Base-by-base conservation (phyloP, 1,284 basidiomycete genomes). In the Bondarzewia mesenterica region DNA sequence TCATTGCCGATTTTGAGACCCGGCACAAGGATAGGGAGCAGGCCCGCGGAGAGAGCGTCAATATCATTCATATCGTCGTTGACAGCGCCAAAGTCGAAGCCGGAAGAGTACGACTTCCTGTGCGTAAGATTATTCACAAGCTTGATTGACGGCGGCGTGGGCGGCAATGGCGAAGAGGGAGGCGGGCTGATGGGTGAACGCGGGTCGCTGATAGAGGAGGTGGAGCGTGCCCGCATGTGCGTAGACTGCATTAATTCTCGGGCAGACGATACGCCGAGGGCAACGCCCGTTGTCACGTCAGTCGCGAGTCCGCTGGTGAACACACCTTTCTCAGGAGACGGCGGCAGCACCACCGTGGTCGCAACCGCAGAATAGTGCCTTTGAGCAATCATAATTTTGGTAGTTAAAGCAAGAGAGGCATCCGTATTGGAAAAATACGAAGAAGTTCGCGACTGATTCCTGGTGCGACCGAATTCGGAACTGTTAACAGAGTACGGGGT, bases 11-110 rank as follows among this genome's bases (percentile, higher is more conserved):
- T 65, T 47, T 67, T 80, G 22, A 85, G 64, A 4, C 81, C 81
- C n/a, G 82, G 81, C 32, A 84, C 72, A 26, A 85, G 74, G 21
- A 82, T 63, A n/a, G 82, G 82, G 3, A 85, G 67, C 15, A 85
- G 67, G 22, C 75, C 77, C 8, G 82, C 82, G 7, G 80, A 82
- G 44, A 86, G 69, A 14, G 75, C 78, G 52, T 85, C 82, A 50
- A 85, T 82, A 64, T 82, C 80, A 50, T 77, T 77, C 55, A 78
- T 68, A 57, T 79, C 70, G 51, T 77, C 73, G 27, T 58, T 60
- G 7, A 78, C 68, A 15, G 73, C 65, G 26, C 73, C 71, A 50
- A 84, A 79, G 2, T 77, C 78, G 57, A 77, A 80, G 21, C 59
- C 60, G 32, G 74, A 78, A 16, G 79, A 81, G 55, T 76, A 78